Percentiles rank a stretch among this genome's conserved stretches.
These are phyloP conservation scores for Saccharomyces eubayanus DNA, from an alignment of 805 yeast genomes.

Conservation along the genomic window DNA sequence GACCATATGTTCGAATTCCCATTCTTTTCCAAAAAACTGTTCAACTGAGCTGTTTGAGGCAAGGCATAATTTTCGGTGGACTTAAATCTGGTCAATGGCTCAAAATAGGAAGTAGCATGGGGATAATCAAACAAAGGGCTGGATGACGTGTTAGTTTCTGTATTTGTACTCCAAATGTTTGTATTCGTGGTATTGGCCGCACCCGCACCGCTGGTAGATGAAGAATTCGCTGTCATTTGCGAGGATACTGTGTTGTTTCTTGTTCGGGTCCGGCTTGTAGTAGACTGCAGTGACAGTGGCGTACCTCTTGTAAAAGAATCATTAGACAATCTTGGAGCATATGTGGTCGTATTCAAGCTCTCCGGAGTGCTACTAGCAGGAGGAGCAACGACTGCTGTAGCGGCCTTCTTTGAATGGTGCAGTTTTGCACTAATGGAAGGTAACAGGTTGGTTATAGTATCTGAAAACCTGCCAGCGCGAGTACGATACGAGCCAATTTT, in stretches of 20 bases:
- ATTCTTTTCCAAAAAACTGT: constrained; percentile 14
- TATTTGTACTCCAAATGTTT: constrained; percentile 3
- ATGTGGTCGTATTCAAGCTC: constrained; percentile 13
- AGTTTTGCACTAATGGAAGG: constrained; percentile 31
- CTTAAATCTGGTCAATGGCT: constrained; percentile 3
- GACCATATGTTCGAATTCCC: constrained; percentile 20
- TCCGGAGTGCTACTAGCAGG: constrained; percentile 10
- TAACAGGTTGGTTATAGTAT: constrained; percentile 27
- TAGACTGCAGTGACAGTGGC: constrained; percentile 11
- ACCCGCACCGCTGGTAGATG: constrained; percentile 15
- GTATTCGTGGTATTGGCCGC: constrained; percentile 17
- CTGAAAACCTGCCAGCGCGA: constrained; percentile 29
- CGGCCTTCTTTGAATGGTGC: constrained; percentile 21
- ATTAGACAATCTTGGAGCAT: constrained; percentile 23
- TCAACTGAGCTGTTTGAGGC: constrained; percentile 12
- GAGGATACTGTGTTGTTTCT: constrained; percentile 31
- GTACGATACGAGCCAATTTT: constrained; percentile 30
- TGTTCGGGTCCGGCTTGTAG: constrained; percentile 20
- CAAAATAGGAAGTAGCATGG: constrained; percentile 13
- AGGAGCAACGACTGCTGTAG: constrained; percentile 4
- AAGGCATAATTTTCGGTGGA: constrained; percentile 3
- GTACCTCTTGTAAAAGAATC: constrained; percentile 25
- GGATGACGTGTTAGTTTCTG: not conserved
- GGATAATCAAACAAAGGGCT: constrained; percentile 1
- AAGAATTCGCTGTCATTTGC: constrained; percentile 30